Percentiles rank a stretch among this genome's conserved stretches.
phyloP scores from a whole-genome alignment of 306 rosid species.

The Amphicarpaea edgeworthii region DNA sequence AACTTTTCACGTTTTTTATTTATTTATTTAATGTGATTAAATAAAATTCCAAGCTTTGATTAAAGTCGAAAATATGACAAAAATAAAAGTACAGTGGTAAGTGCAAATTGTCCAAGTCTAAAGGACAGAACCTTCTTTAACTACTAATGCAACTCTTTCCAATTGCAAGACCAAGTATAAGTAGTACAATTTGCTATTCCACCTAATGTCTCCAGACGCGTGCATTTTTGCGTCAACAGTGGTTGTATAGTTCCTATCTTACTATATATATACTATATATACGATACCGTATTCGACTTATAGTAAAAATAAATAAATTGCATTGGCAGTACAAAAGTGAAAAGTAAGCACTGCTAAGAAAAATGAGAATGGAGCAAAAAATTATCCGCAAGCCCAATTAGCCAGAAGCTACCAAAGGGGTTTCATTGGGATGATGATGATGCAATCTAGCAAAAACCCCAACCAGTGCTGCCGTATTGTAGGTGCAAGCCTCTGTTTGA shows the following conservation, averaged over 20 bases:
- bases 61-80: background rate
- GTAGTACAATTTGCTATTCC: too few species aligned
- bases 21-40: background rate
- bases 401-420: constrained; percentile 36
- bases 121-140: background rate
- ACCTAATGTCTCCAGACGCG: too few species aligned
- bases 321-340: background rate
- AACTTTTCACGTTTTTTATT: background rate
- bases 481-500: constrained; percentile 90
- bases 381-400: constrained; percentile 9
- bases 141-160: background rate
- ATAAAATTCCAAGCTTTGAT: background rate
- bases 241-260: background rate
- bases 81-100: background rate
- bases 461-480: constrained; percentile 75
- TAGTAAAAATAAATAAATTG: too few species aligned
- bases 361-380: background rate
- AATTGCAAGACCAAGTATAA: background rate
- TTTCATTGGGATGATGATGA: background rate
- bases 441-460: constrained; percentile 76
- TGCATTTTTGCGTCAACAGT: background rate
- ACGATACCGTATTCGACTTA: too few species aligned
- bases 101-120: background rate
- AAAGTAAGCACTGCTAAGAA: background rate
- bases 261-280: background rate